Evolutionary conservation across 148 eudicot genomes (phyloP), one percentile per base, ranked within the genome.

Genomic region (Rhododendron ferrugineum): DNA sequence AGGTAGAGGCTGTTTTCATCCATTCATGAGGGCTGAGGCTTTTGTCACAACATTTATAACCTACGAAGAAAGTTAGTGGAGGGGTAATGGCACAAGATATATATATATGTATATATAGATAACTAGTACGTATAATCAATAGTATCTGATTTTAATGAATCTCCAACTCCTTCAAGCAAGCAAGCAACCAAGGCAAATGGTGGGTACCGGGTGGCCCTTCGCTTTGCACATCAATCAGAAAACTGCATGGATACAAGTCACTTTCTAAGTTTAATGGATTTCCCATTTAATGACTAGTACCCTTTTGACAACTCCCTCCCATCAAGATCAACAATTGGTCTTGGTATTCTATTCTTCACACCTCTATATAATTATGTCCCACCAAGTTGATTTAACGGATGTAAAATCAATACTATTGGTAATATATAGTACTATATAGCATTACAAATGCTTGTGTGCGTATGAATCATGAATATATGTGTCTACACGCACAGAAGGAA

Each of bases 1-100:
- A 64, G 86, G 86, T 85, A 66, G 77, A 64, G 34, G 60, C 64
- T 46, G 18, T 36, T 78, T 79, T 79, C 62, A 85, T 60, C 49
- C 75, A 85, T 85, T 79, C 34, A 44, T 85, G 47, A 42, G 81
- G 44, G 44, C 44, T 40, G 44, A 40, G 44, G 44, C 44, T 40
- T 3, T 44, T 60, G 32, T 9, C 44, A 77, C 46, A 18, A 79
- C 56, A 44, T 85, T 56, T 85, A 60, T 58, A 85, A 42, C 78
- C 58, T n/a, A 28, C 47, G 18, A 32, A 32, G 2, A 46, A 32
- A 46, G 86, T 78, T 46, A 60, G 82, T 62, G 32, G 81, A 60
- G 56, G 56, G 68, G 58, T 66, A 66, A 26, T 52, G 46, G 82
- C 36, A 42, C 52, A 60, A 78, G 82, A 78, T n/a, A 14, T 34